Conservation (phyloP, 2,329 filamentous ascomycete species). For the Aureobasidium leucospermi region DNA sequence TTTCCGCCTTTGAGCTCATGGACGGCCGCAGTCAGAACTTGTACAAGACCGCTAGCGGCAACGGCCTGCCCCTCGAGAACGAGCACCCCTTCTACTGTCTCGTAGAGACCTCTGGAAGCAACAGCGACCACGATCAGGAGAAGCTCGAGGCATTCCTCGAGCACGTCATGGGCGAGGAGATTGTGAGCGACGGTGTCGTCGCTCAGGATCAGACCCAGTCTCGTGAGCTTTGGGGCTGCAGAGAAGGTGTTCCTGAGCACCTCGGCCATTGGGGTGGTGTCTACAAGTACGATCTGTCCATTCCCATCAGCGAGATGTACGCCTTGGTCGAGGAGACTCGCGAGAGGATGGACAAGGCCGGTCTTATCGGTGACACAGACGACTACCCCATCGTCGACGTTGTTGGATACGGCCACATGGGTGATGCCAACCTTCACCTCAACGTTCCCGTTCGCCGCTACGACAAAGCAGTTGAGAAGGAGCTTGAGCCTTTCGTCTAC, state of each 20-base stretch:
- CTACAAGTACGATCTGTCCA: slow-evolving; percentile 98
- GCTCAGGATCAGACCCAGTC: slow-evolving; percentile 91
- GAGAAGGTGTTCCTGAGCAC: slow-evolving; percentile 86
- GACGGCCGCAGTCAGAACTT: slow-evolving; percentile 74
- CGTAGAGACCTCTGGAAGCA: slow-evolving; percentile 92
- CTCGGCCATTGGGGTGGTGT: slow-evolving; percentile 86
- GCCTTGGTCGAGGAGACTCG: slow-evolving; percentile 78
- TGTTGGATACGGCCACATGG: slow-evolving; percentile 98
- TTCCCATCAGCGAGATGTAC: slow-evolving; percentile 83
- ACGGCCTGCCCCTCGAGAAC: slow-evolving; percentile 71
- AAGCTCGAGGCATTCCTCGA: slow-evolving; percentile 90
- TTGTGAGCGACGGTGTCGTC: slow-evolving; percentile 82
- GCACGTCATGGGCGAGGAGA: slow-evolving; percentile 79
- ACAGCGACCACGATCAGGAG: slow-evolving; percentile 81
- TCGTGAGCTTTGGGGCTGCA: slow-evolving; percentile 78
- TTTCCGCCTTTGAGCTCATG: slow-evolving; percentile 98
- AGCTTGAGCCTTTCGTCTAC: slow-evolving; percentile 90
- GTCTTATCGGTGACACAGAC: slow-evolving; percentile 65
- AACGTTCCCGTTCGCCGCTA: slow-evolving; percentile 80
- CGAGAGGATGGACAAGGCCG: slow-evolving; percentile 62
- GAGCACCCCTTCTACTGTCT: slow-evolving; percentile 93
- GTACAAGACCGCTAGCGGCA: slow-evolving; percentile 65
- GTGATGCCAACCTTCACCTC: slow-evolving; percentile 88
- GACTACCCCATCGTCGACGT: slow-evolving; percentile 76
- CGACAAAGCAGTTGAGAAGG: slow-evolving; percentile 78